Evolutionary conservation across 768 basidiomycete species (phyloP).

Genomic region (Collybiopsis confluens): DNA sequence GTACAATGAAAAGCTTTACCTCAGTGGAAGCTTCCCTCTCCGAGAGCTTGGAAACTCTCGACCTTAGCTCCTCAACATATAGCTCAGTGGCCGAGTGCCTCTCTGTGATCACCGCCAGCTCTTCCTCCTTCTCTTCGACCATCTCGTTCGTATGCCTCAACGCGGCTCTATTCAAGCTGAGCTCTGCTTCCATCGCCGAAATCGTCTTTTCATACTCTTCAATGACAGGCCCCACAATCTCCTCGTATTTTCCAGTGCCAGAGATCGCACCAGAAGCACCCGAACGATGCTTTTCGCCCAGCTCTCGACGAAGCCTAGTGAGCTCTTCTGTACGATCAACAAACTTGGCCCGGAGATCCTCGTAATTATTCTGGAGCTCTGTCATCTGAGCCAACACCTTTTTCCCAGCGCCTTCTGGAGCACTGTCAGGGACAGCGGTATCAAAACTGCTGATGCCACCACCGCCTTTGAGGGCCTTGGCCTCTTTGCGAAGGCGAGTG

Average conservation of each 20-base stretch:
- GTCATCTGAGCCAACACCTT: conserved; percentile 77
- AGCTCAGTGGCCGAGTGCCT: conserved; percentile 76
- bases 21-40: conserved; percentile 92
- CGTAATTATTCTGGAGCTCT: conserved; percentile 81
- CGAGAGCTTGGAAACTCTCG: conserved; percentile 72
- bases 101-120: conserved; percentile 60
- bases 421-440: conserved; percentile 30
- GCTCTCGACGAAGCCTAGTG: conserved; percentile 70
- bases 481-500: conserved; percentile 78
- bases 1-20: conserved; percentile 38
- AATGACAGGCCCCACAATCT: conserved; percentile 95
- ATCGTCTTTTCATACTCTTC: conserved; percentile 99
- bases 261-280: conserved; percentile 57
- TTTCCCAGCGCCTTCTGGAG: conserved; percentile 62
- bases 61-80: conserved; percentile 83
- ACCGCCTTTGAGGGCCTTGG: conserved; percentile 76
- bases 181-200: conserved; percentile 88
- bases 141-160: conserved; percentile 89
- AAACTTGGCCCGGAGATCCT: conserved; percentile 78
- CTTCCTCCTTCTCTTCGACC: conserved; percentile 87
- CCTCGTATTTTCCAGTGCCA: conserved; percentile 78
- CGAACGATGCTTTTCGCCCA: conserved; percentile 67
- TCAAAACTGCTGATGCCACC: conserved; percentile 18
- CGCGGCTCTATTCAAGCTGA: conserved; percentile 82
- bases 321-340: conserved; percentile 88